Percentiles rank a stretch among this genome's conserved stretches.
Evolutionary conservation across 148 eudicot species (phyloP).

Genomic region (Rhododendron ferrugineum): DNA sequence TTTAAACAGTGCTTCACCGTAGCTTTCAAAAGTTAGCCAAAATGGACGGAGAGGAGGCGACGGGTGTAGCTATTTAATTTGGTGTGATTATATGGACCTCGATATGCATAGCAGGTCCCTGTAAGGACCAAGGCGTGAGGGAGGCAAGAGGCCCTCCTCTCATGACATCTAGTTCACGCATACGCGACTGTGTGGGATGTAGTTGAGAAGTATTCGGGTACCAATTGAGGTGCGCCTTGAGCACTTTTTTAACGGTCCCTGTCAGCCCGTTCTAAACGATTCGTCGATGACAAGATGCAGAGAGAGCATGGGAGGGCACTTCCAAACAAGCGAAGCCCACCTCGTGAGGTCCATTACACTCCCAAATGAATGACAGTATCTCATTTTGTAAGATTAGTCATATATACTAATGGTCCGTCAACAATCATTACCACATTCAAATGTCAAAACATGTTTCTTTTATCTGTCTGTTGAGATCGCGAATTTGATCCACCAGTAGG

Average conservation of each 20-base stretch:
- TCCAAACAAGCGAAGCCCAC: neutral
- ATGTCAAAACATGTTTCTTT: neutral
- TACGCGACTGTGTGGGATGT: too few relatives aligned
- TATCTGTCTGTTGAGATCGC: too few relatives aligned
- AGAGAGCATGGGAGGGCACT: neutral
- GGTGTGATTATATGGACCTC: neutral
- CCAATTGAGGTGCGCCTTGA: neutral
- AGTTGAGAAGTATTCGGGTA: too few relatives aligned
- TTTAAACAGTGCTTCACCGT: neutral
- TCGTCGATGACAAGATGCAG: neutral
- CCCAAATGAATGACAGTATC: neutral
- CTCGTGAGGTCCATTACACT: neutral
- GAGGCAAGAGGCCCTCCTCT: too few relatives aligned
- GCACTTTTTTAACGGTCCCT: neutral
- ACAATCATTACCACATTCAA: neutral
- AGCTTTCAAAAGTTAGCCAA: neutral
- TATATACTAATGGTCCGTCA: neutral
- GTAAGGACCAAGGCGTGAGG: too few relatives aligned
- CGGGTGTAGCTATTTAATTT: neutral
- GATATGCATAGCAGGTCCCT: too few relatives aligned
- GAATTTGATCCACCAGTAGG: neutral
- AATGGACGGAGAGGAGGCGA: neutral
- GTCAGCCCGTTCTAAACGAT: too few relatives aligned
- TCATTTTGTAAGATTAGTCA: neutral
- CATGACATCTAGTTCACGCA: too few relatives aligned